Base-by-base conservation (phyloP, 768 basidiomycete genomes). In the Infundibulicybe gibba region DNA sequence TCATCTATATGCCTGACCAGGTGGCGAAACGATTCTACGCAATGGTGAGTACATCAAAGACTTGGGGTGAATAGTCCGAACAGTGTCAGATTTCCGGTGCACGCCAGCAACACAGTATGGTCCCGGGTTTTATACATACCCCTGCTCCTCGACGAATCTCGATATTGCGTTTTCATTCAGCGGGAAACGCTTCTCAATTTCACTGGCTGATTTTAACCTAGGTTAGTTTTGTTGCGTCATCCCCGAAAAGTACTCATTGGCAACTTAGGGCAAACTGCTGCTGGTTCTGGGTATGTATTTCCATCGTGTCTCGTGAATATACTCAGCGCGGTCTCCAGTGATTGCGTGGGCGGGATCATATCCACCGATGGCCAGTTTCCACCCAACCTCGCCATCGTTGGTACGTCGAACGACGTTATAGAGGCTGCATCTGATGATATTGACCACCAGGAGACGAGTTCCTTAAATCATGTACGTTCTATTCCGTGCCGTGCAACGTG, bases 391-490 rank as follows among this genome's bases (percentile, higher is more conserved):
- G 75, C 77, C 12, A 79, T 87, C 60, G 69, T 86, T 44, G 84
- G 80, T 69, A 44, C 41, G 65, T 48, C 50, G 19, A 13, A n/a
- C 8, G 16, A 2, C 37, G 11, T 43, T 4, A 3, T 32, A n/a
- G 32, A 21, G 9, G 40, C 14, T 32, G 31, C 40, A 44, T 39
- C 13, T 34, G 35, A 12, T 50, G 30, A 25, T 32, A 49, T 6
- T 9, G n/a, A 25, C 45, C 8, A 40, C 17, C 49, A 76, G 76
- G 80, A 1, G 82, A 76, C 58, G 76, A 73, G 53, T 85, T 87
- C 55, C 57, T 85, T 40, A 87, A 86, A 65, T 82, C 79, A 9
- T 87, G 85, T 81, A 49, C 58, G 79, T 67, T 8, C 25, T 25
- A 25, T 39, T 21, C 34, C 44, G 25, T 43, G 32, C 30, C 20